These are phyloP conservation scores for Penicillium sp. DNA, from an alignment of 2,329 filamentous ascomycete species.

Conservation along the genomic window DNA sequence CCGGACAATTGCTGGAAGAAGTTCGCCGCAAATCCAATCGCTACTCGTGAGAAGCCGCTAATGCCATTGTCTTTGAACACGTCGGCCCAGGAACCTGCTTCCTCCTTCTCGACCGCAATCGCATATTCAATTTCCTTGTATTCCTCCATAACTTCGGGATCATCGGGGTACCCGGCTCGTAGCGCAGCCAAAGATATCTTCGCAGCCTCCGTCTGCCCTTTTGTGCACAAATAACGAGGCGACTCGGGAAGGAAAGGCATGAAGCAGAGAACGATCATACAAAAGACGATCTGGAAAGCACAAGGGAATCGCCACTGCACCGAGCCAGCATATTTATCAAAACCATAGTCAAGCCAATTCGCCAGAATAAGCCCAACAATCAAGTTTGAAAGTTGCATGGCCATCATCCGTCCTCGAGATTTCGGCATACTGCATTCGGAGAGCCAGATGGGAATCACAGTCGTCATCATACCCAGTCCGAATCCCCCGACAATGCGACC, in stretches of 20 bases:
- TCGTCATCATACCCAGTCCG: conserved; percentile 23
- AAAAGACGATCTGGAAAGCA: conserved; percentile 23
- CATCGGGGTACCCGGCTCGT: conserved; percentile 8
- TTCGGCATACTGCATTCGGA: conserved; percentile 13
- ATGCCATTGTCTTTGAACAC: conserved; percentile 21
- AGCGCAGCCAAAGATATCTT: conserved; percentile 16
- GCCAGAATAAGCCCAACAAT: conserved; percentile 11
- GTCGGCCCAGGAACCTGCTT: conserved; percentile 18
- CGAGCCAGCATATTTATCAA: conserved; percentile 15
- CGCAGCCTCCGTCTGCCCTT: conserved; percentile 17
- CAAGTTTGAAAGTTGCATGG: conserved; percentile 28
- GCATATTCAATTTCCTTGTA: conserved; percentile 20
- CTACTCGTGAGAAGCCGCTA: conserved; percentile 14
- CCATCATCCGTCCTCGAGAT: conserved; percentile 12
- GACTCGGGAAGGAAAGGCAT: conserved; percentile 24
- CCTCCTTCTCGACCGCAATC: conserved; percentile 15
- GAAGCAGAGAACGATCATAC: conserved; percentile 13
- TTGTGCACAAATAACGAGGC: conserved; percentile 22
- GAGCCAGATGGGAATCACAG: conserved; percentile 23
- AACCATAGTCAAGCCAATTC: conserved; percentile 31
- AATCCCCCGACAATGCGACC: conserved; percentile 24
- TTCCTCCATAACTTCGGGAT: conserved; percentile 13
- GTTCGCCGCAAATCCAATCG: conserved; percentile 15
- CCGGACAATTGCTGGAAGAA: conserved; percentile 21
- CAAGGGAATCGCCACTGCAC: conserved; percentile 24